These are phyloP conservation scores for Passiflora organensis DNA, from an alignment of 345 rosid genomes.

Conservation along the genomic window DNA sequence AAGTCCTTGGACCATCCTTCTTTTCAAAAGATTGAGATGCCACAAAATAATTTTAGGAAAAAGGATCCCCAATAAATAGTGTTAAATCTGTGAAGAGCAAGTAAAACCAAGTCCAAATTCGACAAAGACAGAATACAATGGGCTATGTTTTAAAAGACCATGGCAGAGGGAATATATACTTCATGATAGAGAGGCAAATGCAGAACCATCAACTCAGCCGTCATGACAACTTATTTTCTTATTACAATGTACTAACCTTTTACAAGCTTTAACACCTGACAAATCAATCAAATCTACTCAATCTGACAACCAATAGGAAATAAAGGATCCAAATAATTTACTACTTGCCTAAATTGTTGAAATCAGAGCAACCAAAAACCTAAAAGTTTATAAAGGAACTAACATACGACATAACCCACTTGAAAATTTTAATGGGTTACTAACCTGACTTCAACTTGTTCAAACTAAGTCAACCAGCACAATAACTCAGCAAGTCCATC, in stretches of 20 bases:
- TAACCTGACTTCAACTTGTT: slow-evolving; percentile 32
- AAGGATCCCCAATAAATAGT: no score
- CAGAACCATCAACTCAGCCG: background rate
- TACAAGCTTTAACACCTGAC: background rate
- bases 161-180: no score
- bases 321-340: background rate
- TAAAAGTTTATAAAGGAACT: background rate
- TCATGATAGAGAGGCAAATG: background rate
- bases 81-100: no score
- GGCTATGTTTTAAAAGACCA: no score
- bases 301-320: background rate
- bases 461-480: slow-evolving; percentile 32
- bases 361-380: background rate
- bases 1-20: no score
- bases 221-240: background rate
- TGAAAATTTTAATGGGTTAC: slow-evolving; percentile 22
- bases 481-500: slow-evolving; percentile 26
- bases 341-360: background rate
- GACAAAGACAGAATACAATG: no score
- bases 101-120: no score
- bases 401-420: slow-evolving; percentile 10
- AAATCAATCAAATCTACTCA: background rate
- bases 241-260: background rate
- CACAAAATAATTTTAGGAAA: no score
- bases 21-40: no score